These are phyloP conservation scores for Hondaea fermentalgiana DNA, from an alignment of 108 stramenopile species.

Conservation along the genomic window DNA sequence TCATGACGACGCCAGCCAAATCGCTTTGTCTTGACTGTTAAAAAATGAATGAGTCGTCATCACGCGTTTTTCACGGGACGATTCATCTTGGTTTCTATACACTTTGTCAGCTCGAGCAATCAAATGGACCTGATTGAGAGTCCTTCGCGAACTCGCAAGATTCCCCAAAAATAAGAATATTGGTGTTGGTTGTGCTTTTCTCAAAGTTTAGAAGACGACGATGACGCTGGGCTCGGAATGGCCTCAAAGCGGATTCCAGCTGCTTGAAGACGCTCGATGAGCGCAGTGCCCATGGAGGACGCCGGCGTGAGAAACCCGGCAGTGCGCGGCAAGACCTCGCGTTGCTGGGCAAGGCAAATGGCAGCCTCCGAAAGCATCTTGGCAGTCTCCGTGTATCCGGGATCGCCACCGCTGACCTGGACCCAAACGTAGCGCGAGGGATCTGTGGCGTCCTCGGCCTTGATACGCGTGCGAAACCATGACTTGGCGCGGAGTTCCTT, in stretches of 20 bases:
- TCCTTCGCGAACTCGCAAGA: too few species aligned
- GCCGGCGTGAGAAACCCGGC: conserved; percentile 25
- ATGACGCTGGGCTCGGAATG: too few species aligned
- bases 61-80: too few species aligned
- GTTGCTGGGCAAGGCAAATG: not conserved
- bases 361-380: not conserved
- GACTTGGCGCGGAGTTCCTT: conserved; percentile 4
- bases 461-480: not conserved
- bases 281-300: not conserved
- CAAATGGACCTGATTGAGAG: too few species aligned
- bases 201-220: too few species aligned
- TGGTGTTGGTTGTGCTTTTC: too few species aligned
- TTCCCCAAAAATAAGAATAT: too few species aligned
- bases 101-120: too few species aligned
- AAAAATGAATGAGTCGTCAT: too few species aligned
- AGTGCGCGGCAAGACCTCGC: not conserved
- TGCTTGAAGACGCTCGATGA: not conserved
- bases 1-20: too few species aligned
- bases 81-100: too few species aligned
- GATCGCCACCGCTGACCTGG: conserved; percentile 15
- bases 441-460: not conserved
- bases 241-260: not conserved
- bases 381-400: not conserved
- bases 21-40: too few species aligned
- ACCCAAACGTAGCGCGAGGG: not conserved